These are phyloP conservation scores for Phylloporus arenicola DNA, from an alignment of 768 basidiomycete genomes.

Conservation along the genomic window DNA sequence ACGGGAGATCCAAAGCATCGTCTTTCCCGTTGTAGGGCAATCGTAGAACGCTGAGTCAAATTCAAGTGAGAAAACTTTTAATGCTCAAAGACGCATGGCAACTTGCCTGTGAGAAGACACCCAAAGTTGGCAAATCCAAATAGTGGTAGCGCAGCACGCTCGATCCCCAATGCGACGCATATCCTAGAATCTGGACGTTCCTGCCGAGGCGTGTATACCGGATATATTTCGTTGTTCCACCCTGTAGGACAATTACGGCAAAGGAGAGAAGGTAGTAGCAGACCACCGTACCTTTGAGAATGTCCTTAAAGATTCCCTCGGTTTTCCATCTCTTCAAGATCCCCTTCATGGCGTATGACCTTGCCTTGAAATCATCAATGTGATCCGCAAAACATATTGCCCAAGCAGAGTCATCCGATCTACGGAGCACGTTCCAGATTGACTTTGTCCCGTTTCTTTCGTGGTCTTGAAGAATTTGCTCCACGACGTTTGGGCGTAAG, in stretches of 20 bases:
- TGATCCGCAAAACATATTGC: conserved; percentile 14
- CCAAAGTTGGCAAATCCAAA: conserved; percentile 44
- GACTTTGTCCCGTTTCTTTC: conserved; percentile 3
- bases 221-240: conserved; percentile 24
- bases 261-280: background rate
- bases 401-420: conserved; percentile 13
- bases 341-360: conserved; percentile 9
- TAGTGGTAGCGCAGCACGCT: conserved; percentile 39
- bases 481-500: conserved; percentile 12
- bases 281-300: conserved; percentile 16
- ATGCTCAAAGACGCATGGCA: background rate
- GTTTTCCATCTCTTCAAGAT: conserved; percentile 15
- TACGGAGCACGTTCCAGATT: conserved; percentile 16
- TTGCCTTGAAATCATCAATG: conserved; percentile 9
- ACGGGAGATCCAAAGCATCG: conserved; percentile 37
- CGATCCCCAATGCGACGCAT: conserved; percentile 35
- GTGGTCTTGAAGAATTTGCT: conserved; percentile 11
- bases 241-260: conserved; percentile 1
- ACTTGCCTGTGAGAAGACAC: conserved; percentile 37
- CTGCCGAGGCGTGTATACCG: conserved; percentile 18
- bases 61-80: background rate
- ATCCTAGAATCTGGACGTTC: background rate
- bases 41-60: conserved; percentile 35
- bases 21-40: conserved; percentile 24
- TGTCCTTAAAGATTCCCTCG: conserved; percentile 13